A percentile compares a stretch with the other conserved stretches of the same genome.
Evolutionary conservation across 1,284 basidiomycete species (phyloP).

Genomic region (Pseudozyma tsukubaensis): DNA sequence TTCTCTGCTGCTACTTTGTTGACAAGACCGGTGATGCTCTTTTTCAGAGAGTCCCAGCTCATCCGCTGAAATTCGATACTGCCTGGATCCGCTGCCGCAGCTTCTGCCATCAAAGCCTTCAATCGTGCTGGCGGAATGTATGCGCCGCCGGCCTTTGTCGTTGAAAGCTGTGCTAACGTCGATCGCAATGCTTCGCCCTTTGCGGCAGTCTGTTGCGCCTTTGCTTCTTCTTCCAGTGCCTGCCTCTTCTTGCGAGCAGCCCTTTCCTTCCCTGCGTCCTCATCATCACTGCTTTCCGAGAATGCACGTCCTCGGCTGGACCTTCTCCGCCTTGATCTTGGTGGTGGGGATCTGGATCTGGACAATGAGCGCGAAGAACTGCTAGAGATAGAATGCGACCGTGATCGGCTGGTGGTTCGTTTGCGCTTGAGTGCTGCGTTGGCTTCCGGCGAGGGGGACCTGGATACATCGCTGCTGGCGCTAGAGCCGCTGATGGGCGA

Average conservation of each 20-base stretch:
- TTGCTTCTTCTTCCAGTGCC: constrained; percentile 17
- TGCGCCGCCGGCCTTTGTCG: constrained; percentile 84
- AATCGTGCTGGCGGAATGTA: constrained; percentile 80
- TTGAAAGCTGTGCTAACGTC: constrained; percentile 56
- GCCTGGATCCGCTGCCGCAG: constrained; percentile 81
- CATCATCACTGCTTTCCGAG: constrained; percentile 23
- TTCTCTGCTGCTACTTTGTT: constrained; percentile 88
- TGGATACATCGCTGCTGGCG: neutral
- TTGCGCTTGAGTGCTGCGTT: constrained; percentile 31
- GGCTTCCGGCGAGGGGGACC: constrained; percentile 23
- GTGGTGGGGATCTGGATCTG: constrained; percentile 33
- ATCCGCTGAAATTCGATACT: constrained; percentile 93
- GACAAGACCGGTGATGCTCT: constrained; percentile 98
- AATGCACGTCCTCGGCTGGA: constrained; percentile 25
- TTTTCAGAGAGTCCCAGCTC: constrained; percentile 97
- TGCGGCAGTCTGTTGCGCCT: constrained; percentile 19
- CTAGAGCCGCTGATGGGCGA: constrained; percentile 11
- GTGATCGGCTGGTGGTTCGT: constrained; percentile 24
- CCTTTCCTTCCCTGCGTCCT: neutral
- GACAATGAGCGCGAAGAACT: constrained; percentile 26
- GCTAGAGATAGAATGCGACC: constrained; percentile 19
- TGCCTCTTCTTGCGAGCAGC: constrained; percentile 11
- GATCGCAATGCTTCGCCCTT: constrained; percentile 59
- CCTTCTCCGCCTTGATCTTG: constrained; percentile 25
- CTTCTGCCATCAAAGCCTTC: constrained; percentile 87